phyloP scores from a whole-genome alignment of 371 early-diverging fungal species.

The Rhizopus microsporus region DNA sequence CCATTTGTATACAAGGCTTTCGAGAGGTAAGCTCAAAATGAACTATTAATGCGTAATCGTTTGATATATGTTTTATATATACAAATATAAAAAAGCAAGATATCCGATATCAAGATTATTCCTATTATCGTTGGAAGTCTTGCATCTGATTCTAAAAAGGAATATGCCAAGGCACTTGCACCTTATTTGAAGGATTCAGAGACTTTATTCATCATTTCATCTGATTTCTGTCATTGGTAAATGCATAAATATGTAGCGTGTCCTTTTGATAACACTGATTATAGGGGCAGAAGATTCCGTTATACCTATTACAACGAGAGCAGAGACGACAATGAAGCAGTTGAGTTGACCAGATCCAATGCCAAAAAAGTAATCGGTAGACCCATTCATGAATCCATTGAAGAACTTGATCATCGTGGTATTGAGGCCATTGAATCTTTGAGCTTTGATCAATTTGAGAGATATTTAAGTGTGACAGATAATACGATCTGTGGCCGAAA shows the following conservation, averaged over 20 bases:
- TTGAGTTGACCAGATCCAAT: not conserved
- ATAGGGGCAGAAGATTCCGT: slow-evolving; percentile 64
- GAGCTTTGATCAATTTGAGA: slow-evolving; percentile 59
- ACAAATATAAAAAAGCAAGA: slow-evolving; percentile 26
- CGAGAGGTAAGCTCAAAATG: slow-evolving; percentile 50
- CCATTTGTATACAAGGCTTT: slow-evolving; percentile 84
- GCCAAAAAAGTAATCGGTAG: slow-evolving; percentile 19
- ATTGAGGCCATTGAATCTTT: slow-evolving; percentile 74
- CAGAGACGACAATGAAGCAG: slow-evolving; percentile 13
- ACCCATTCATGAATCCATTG: slow-evolving; percentile 75
- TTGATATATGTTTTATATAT: not conserved
- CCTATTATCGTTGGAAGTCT: slow-evolving; percentile 89
- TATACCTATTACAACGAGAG: slow-evolving; percentile 64
- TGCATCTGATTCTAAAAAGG: slow-evolving; percentile 51
- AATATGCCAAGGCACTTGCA: slow-evolving; percentile 68
- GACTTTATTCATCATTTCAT: slow-evolving; percentile 87
- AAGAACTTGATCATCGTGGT: slow-evolving; percentile 75
- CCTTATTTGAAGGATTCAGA: slow-evolving; percentile 68
- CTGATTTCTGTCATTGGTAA: slow-evolving; percentile 97
- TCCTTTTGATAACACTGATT: not conserved
- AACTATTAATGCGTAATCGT: not conserved
- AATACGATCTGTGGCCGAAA: slow-evolving; percentile 96
- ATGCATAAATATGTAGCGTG: not conserved
- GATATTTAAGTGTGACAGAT: slow-evolving; percentile 70
- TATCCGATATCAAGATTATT: slow-evolving; percentile 66